Conservation (phyloP, 2,329 filamentous ascomycete species). For the Aspergillus transmontanensis region DNA sequence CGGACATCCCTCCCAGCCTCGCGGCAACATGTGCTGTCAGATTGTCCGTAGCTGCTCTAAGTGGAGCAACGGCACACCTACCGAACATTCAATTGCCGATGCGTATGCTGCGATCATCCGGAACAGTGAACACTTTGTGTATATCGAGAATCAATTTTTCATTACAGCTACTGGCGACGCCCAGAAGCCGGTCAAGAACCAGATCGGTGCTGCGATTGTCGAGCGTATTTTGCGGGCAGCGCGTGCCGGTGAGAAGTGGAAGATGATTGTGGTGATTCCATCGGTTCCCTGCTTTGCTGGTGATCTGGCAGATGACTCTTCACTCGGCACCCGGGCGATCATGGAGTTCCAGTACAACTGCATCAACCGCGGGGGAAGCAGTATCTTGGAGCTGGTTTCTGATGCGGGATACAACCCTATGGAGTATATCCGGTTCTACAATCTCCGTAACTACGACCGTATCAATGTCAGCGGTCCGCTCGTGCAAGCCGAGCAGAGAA, state of each 20-base stretch:
- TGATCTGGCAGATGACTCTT: slow-evolving; percentile 80
- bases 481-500: slow-evolving; percentile 42
- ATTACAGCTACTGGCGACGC: slow-evolving; percentile 89
- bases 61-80: slow-evolving; percentile 91
- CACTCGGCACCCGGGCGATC: slow-evolving; percentile 84
- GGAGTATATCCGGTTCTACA: slow-evolving; percentile 91
- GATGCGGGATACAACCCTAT: slow-evolving; percentile 76
- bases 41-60: slow-evolving; percentile 80
- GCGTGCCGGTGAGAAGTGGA: slow-evolving; percentile 83
- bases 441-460: slow-evolving; percentile 89
- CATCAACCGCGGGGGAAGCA: slow-evolving; percentile 87
- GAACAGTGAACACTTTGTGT: slow-evolving; percentile 87
- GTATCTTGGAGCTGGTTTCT: slow-evolving; percentile 79
- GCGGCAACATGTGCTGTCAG: slow-evolving; percentile 42
- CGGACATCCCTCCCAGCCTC: slow-evolving; percentile 26
- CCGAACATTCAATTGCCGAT: slow-evolving; percentile 80
- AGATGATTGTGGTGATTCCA: slow-evolving; percentile 86
- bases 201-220: slow-evolving; percentile 87
- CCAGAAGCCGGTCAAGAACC: slow-evolving; percentile 84
- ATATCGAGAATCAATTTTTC: slow-evolving; percentile 99
- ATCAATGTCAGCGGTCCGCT: slow-evolving; percentile 60
- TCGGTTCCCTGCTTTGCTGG: slow-evolving; percentile 92
- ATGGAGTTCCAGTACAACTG: slow-evolving; percentile 99
- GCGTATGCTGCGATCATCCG: slow-evolving; percentile 83
- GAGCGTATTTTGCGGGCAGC: slow-evolving; percentile 81